These are phyloP conservation scores for Echinosophora koreensis DNA, from an alignment of 306 rosid species.

Conservation along the genomic window DNA sequence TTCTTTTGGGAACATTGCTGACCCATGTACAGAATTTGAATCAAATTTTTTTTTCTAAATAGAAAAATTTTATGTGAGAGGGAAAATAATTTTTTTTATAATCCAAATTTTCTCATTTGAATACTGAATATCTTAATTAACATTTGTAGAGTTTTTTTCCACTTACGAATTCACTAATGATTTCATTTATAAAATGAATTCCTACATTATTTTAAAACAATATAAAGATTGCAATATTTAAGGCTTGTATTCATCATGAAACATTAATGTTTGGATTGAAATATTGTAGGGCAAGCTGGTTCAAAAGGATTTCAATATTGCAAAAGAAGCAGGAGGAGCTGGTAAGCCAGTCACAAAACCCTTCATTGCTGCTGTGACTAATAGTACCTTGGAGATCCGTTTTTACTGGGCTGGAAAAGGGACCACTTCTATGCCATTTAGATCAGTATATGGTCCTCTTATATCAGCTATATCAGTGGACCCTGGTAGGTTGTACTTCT, in stretches of 20 bases:
- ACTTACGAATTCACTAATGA: too few relatives aligned
- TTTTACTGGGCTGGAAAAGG: slow-evolving; percentile 78
- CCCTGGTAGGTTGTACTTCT: slow-evolving; percentile 53
- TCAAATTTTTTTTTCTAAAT: neutral
- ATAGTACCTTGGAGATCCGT: slow-evolving; percentile 61
- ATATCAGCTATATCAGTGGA: slow-evolving; percentile 69
- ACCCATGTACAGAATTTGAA: neutral
- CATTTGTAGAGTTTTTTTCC: too few relatives aligned
- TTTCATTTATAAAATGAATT: too few relatives aligned
- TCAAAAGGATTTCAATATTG: slow-evolving; percentile 65
- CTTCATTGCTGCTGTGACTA: slow-evolving; percentile 41
- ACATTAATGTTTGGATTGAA: neutral
- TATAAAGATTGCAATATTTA: neutral
- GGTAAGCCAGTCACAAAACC: slow-evolving; percentile 34
- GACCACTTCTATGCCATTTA: slow-evolving; percentile 54
- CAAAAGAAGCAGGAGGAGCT: slow-evolving; percentile 53
- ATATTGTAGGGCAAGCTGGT: slow-evolving; percentile 52
- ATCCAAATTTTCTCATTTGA: neutral
- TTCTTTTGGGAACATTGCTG: neutral
- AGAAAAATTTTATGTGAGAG: neutral
- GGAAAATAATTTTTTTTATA: neutral
- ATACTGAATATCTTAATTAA: neutral
- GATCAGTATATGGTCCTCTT: slow-evolving; percentile 75
- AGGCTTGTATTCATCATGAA: slow-evolving; percentile 4
- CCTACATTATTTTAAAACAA: too few relatives aligned